Percentiles rank a stretch among this genome's conserved stretches.
Evolutionary conservation across 78 protist genomes (phyloP).

Genomic region (Dictyostelium capitatum): DNA sequence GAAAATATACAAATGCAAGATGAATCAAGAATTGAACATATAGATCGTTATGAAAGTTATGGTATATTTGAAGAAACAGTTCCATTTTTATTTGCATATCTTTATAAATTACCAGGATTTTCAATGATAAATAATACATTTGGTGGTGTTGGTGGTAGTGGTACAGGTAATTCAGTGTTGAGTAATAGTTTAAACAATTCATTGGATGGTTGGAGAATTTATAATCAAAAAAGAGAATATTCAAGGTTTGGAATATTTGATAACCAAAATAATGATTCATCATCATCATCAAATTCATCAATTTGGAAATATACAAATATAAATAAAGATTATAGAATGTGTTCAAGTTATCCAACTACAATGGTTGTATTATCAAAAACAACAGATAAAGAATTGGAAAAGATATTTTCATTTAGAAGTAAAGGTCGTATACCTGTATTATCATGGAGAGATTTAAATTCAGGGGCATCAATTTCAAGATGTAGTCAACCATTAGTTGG

Average conservation of each 20-base stretch:
- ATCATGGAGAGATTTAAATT: constrained; percentile 72
- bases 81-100: constrained; percentile 43
- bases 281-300: background rate
- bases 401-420: constrained; percentile 81
- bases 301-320: constrained; percentile 36
- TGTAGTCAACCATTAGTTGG: constrained; percentile 89
- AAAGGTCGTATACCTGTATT: constrained; percentile 88
- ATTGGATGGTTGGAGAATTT: constrained; percentile 58
- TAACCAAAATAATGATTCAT: background rate
- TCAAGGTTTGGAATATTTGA: constrained; percentile 29
- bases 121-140: background rate
- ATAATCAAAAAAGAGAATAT: constrained; percentile 24
- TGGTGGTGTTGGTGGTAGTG: background rate
- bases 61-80: constrained; percentile 59
- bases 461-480: constrained; percentile 42
- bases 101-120: background rate
- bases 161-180: background rate
- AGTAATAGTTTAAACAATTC: background rate
- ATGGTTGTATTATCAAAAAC: constrained; percentile 16
- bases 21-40: constrained; percentile 38
- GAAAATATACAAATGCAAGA: constrained; percentile 47
- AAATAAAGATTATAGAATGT: constrained; percentile 56
- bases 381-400: constrained; percentile 42
- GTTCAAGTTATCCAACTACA: constrained; percentile 46
- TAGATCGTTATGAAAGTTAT: constrained; percentile 47